These are phyloP conservation scores for Stachybotrys chlorohalonatus DNA, from an alignment of 2,329 filamentous ascomycete genomes.

Conservation along the genomic window DNA sequence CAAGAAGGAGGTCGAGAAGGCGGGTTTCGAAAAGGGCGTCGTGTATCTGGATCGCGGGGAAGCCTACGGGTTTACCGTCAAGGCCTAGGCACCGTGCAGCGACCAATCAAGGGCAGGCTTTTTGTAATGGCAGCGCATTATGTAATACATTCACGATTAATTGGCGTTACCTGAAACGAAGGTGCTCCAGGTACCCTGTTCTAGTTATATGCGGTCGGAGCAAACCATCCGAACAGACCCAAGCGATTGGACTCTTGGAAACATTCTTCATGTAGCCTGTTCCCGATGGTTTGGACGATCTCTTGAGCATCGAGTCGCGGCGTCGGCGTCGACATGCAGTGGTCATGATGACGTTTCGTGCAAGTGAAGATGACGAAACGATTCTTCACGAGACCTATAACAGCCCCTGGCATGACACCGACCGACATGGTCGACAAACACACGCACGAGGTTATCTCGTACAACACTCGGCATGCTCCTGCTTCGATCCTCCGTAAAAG, in stretches of 20 bases:
- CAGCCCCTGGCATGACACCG: background rate
- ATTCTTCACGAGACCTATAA: background rate
- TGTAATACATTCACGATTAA: too few relatives aligned
- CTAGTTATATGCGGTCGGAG: too few relatives aligned
- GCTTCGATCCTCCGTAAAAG: background rate
- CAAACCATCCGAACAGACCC: too few relatives aligned
- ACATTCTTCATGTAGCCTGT: too few relatives aligned
- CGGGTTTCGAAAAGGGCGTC: slow-evolving; percentile 41
- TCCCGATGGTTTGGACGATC: background rate
- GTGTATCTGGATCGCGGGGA: slow-evolving; percentile 44
- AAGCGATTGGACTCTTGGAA: too few relatives aligned
- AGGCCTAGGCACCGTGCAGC: background rate
- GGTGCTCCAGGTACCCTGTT: too few relatives aligned
- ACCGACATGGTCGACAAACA: too few relatives aligned
- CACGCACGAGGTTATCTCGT: too few relatives aligned
- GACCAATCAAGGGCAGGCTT: background rate
- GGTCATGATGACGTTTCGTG: background rate
- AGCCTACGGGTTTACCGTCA: background rate
- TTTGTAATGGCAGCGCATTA: background rate
- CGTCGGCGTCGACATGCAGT: background rate
- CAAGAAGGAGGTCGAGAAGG: slow-evolving; percentile 42
- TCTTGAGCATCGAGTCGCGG: background rate
- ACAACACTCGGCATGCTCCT: background rate
- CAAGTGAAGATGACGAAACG: background rate
- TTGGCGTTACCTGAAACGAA: too few relatives aligned